Percentiles rank a stretch among this genome's conserved stretches.
These are phyloP conservation scores for Skeletonema menzelii DNA, from an alignment of 108 stramenopile species.

Conservation along the genomic window DNA sequence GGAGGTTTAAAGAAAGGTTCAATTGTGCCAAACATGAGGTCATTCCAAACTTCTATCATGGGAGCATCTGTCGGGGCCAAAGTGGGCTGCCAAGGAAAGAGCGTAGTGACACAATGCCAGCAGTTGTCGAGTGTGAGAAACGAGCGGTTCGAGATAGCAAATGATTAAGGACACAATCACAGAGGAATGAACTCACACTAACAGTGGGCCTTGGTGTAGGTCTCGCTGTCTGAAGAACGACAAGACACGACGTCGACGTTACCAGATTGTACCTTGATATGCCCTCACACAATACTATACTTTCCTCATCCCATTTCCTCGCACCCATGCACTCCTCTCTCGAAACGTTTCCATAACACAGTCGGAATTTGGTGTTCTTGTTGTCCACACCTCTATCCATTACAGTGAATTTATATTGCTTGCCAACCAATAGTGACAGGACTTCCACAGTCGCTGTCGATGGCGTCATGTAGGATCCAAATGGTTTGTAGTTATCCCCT, in stretches of 20 bases:
- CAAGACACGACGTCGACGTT: neutral
- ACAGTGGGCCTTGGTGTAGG: neutral
- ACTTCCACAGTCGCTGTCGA: neutral
- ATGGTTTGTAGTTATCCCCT: slow-evolving; percentile 19
- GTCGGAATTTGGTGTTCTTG: slow-evolving; percentile 10
- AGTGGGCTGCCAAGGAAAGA: neutral
- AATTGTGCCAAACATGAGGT: neutral
- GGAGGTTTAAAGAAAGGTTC: neutral
- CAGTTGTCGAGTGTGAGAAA: neutral
- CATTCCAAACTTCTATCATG: neutral
- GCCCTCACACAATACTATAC: slow-evolving; percentile 24
- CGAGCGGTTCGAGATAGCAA: neutral
- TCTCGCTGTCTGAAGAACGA: neutral
- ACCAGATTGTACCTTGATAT: neutral
- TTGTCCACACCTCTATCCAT: slow-evolving; percentile 16
- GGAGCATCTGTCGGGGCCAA: neutral
- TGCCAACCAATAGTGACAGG: slow-evolving; percentile 5
- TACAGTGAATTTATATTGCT: slow-evolving; percentile 23
- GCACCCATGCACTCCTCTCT: slow-evolving; percentile 7
- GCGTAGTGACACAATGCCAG: neutral
- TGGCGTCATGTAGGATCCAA: slow-evolving; percentile 13
- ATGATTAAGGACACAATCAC: neutral
- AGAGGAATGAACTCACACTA: neutral
- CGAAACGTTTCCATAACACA: slow-evolving; percentile 27
- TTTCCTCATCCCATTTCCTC: neutral